Evolutionary conservation across 1,284 basidiomycete genomes (phyloP).

Genomic region (Cryptococcus neoformans): DNA sequence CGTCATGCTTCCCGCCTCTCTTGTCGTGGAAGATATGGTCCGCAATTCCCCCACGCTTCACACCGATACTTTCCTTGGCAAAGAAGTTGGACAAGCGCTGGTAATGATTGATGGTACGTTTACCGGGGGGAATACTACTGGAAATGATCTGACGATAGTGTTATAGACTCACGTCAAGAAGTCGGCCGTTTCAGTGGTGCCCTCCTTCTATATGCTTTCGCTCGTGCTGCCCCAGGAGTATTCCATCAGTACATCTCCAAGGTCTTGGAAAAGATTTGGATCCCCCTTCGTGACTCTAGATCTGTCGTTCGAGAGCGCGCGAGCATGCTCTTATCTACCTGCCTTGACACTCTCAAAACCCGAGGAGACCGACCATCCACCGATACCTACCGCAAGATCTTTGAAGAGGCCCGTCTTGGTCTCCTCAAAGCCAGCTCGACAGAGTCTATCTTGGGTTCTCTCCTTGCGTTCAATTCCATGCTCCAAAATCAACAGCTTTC

Average conservation of each 20-base stretch:
- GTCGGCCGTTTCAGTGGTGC: constrained; percentile 47
- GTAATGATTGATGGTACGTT: constrained; percentile 43
- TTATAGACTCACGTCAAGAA: constrained; percentile 43
- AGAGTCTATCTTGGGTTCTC: constrained; percentile 83
- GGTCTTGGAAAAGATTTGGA: constrained; percentile 87
- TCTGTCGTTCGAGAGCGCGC: constrained; percentile 80
- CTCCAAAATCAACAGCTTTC: constrained; percentile 93
- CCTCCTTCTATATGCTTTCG: constrained; percentile 85
- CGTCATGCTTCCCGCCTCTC: constrained; percentile 48
- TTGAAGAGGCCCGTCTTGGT: constrained; percentile 85
- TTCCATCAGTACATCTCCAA: constrained; percentile 82
- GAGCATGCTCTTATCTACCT: constrained; percentile 82
- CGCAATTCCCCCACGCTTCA: constrained; percentile 43
- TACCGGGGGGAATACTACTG: neutral
- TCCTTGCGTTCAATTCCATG: constrained; percentile 89
- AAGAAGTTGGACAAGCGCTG: constrained; percentile 47
- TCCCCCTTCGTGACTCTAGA: constrained; percentile 77
- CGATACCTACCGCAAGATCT: constrained; percentile 68
- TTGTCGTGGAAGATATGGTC: constrained; percentile 47
- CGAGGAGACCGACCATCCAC: constrained; percentile 45
- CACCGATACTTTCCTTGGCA: constrained; percentile 46
- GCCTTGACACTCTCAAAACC: constrained; percentile 74
- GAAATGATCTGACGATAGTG: neutral
- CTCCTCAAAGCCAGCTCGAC: constrained; percentile 71
- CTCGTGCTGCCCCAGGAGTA: constrained; percentile 75